A percentile compares a stretch with the other conserved stretches of the same genome.
Conservation (phyloP, 1,139 yeast genomes). For the Taphrina confusa region DNA sequence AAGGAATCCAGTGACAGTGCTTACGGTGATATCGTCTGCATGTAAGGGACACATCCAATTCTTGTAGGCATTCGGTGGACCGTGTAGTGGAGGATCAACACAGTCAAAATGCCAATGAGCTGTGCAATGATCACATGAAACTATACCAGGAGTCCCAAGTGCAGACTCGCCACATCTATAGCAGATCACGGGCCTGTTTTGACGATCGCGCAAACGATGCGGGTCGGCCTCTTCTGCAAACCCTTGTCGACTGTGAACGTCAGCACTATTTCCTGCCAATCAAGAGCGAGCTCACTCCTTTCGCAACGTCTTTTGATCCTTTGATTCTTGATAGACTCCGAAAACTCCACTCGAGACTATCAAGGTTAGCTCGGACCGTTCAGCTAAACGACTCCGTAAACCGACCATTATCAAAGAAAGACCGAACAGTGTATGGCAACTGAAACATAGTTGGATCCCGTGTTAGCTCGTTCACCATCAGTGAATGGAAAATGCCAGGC, state of each 20-base stretch:
- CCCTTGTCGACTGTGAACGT: constrained; percentile 46
- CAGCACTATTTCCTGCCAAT: constrained; percentile 39
- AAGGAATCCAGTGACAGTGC: constrained; percentile 33
- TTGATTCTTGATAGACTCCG: constrained; percentile 72
- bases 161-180: constrained; percentile 77
- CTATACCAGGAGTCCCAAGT: constrained; percentile 55
- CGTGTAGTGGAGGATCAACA: constrained; percentile 69
- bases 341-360: constrained; percentile 59
- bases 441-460: constrained; percentile 73
- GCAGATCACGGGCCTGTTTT: constrained; percentile 67
- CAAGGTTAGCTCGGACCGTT: constrained; percentile 38
- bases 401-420: constrained; percentile 69
- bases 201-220: constrained; percentile 62
- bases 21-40: constrained; percentile 58
- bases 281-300: constrained; percentile 38
- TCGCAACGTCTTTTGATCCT: constrained; percentile 53
- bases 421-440: constrained; percentile 68
- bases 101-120: constrained; percentile 94
- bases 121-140: constrained; percentile 82
- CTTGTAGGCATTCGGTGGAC: constrained; percentile 72
- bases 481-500: constrained; percentile 59
- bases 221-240: constrained; percentile 59
- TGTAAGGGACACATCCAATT: constrained; percentile 97
- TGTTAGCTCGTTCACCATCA: constrained; percentile 59
- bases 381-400: background rate